Percentiles rank a stretch among this genome's conserved stretches.
Evolutionary conservation across 1,284 basidiomycete species (phyloP).

Genomic region (Ustilago bromivora): DNA sequence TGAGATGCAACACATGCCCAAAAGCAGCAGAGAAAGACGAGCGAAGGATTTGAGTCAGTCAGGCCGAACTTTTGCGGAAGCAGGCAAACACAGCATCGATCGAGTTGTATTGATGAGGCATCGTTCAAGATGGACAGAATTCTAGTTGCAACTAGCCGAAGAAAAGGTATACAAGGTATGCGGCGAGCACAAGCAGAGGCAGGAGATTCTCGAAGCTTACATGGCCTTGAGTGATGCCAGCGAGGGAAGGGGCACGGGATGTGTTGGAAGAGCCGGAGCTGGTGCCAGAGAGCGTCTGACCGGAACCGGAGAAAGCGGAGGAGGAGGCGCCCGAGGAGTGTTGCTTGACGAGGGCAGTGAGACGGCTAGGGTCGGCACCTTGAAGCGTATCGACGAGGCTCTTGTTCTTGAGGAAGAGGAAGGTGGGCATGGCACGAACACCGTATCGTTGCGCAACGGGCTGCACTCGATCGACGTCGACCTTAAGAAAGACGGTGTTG

Average conservation of each 20-base stretch:
- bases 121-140: conserved; percentile 8
- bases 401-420: conserved; percentile 72
- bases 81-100: conserved; percentile 14
- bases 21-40: conserved; percentile 6
- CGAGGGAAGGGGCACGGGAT: conserved; percentile 24
- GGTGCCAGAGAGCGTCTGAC: conserved; percentile 48
- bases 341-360: conserved; percentile 58
- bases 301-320: conserved; percentile 49
- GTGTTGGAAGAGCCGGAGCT: conserved; percentile 29
- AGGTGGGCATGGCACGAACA: conserved; percentile 72
- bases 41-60: conserved; percentile 24
- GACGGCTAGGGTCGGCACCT: conserved; percentile 57
- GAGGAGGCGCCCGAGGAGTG: conserved; percentile 53
- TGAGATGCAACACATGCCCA: neutral
- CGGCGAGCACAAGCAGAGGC: conserved; percentile 47
- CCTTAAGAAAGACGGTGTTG: conserved; percentile 66
- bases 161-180: conserved; percentile 54
- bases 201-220: conserved; percentile 58
- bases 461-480: conserved; percentile 71
- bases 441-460: conserved; percentile 70
- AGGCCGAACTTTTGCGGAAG: conserved; percentile 1
- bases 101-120: conserved; percentile 14
- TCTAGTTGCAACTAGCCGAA: conserved; percentile 21
- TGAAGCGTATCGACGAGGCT: conserved; percentile 64
- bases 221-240: conserved; percentile 47